Base-by-base conservation (phyloP, 805 yeast species). In the Cyberlindnera euphorbiiphila region DNA sequence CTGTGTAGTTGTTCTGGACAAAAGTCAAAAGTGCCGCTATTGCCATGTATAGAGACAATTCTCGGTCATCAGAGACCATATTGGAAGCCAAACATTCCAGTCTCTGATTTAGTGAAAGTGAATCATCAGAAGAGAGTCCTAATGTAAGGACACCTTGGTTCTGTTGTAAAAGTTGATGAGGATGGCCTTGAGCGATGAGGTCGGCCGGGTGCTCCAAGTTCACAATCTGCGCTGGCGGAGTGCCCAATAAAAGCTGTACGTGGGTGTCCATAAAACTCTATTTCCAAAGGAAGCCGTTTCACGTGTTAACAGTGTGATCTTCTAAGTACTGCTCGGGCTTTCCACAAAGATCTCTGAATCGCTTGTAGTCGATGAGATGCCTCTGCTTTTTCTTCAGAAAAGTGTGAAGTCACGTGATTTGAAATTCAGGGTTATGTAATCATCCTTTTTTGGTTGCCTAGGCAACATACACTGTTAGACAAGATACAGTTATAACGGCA, bases 1-100 rank as follows among this genome's bases (percentile, higher is more conserved):
- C 97, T 0, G 95, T 85, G 59, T 71, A 85, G 57, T 89, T 89
- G 34, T 72, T 60, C 56, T 86, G 94, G 12, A 84, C 63, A 54
- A 83, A 89, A 2, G 74, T 55, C 54, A 87, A 88, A 18, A 86
- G 61, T 4, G 77, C 61, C 1, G 82, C 69, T 42, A 85, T 68
- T 3, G 85, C 53, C n/a, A 49, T 27, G 9, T 44, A 29, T 4
- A 50, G 34, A 3, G 50, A 25, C 2, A 22, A 12, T 15, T 49
- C 52, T 22, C 29, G 41, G 19, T 45, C 36, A 15, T 32, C 14
- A 6, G 36, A 11, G 10, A 36, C 42, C 7, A 40, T 10, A 9
- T 15, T 20, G 4, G 17, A 9, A 6, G 34, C 37, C 19, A 42
- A 45, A 4, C 23, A 22, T 1, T 39, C 25, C 11, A 47, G 2